A percentile compares a stretch with the other conserved stretches of the same genome.
phyloP scores from a whole-genome alignment of 2,329 filamentous ascomycete genomes.

The Ceratocystis alfenasii region DNA sequence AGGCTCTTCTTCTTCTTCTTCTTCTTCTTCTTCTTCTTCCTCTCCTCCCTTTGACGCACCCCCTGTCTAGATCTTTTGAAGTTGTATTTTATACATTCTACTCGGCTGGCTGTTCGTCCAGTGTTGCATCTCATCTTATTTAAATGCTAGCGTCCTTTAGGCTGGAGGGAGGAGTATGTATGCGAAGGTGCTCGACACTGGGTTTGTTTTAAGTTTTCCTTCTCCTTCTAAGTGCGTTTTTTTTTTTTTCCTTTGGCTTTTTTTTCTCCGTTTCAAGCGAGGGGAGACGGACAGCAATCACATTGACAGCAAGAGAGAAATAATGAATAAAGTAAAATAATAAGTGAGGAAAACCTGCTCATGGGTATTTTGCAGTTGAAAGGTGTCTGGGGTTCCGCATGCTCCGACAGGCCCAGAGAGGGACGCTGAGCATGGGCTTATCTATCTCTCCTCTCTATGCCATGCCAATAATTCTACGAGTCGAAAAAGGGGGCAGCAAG shows the following conservation, averaged over 20 bases:
- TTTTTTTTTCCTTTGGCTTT: background rate
- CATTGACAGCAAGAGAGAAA: background rate
- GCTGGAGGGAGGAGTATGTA: background rate
- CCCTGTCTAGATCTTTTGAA: background rate
- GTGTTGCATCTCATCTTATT: conserved; percentile 7
- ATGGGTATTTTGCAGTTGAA: background rate
- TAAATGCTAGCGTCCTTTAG: background rate
- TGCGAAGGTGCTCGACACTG: background rate
- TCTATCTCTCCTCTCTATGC: background rate
- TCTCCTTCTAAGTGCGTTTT: background rate
- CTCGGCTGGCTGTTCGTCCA: background rate
- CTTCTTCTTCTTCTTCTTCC: background rate
- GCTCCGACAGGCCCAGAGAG: background rate
- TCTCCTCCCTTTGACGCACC: background rate
- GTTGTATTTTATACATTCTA: background rate
- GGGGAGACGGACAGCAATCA: background rate
- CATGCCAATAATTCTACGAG: background rate
- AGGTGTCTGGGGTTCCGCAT: background rate
- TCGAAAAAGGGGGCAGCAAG: background rate
- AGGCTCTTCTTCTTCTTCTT: background rate
- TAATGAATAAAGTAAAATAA: no score
- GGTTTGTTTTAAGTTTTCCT: conserved; percentile 1
- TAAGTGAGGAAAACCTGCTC: background rate
- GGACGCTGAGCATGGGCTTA: background rate
- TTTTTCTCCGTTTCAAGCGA: background rate